Evolutionary conservation across 2,329 filamentous ascomycete genomes (phyloP).

Genomic region (Gaeumannomyces tritici): DNA sequence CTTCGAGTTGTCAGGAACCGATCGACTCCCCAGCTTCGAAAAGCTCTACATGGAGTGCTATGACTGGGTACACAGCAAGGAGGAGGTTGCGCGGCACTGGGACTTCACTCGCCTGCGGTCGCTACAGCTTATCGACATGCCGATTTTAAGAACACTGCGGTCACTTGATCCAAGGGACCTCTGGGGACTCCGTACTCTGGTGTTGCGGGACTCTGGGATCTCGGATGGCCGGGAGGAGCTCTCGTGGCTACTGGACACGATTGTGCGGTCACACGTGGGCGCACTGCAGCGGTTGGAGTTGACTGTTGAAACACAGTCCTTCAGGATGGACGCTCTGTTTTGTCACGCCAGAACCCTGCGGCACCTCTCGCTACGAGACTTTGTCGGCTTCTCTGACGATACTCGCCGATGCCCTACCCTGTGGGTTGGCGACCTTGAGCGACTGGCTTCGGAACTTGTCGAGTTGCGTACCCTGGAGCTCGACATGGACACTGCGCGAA

Average conservation of each 20-base stretch:
- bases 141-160: slow-evolving; percentile 31
- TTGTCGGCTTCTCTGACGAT: slow-evolving; percentile 34
- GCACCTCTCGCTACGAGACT: slow-evolving; percentile 31
- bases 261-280: slow-evolving; percentile 27
- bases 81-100: slow-evolving; percentile 32
- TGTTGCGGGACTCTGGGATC: slow-evolving; percentile 33
- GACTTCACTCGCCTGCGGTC: slow-evolving; percentile 32
- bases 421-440: slow-evolving; percentile 18
- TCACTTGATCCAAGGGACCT: slow-evolving; percentile 29
- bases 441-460: slow-evolving; percentile 21
- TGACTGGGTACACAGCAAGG: slow-evolving; percentile 33
- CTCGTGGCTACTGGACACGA: slow-evolving; percentile 24
- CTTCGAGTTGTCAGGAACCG: slow-evolving; percentile 27
- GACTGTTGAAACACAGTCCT: slow-evolving; percentile 29
- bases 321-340: slow-evolving; percentile 28
- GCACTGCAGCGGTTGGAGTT: slow-evolving; percentile 28
- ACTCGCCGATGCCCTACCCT: slow-evolving; percentile 31
- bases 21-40: slow-evolving; percentile 31
- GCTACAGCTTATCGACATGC: slow-evolving; percentile 32
- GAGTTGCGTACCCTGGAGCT: slow-evolving; percentile 31
- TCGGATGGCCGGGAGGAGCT: slow-evolving; percentile 26
- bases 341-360: slow-evolving; percentile 27
- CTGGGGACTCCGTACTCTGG: slow-evolving; percentile 23
- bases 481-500: slow-evolving; percentile 31
- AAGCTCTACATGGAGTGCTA: slow-evolving; percentile 35